Evolutionary conservation across 2,329 filamentous ascomycete species (phyloP).

Genomic region (Penicillium sp.): DNA sequence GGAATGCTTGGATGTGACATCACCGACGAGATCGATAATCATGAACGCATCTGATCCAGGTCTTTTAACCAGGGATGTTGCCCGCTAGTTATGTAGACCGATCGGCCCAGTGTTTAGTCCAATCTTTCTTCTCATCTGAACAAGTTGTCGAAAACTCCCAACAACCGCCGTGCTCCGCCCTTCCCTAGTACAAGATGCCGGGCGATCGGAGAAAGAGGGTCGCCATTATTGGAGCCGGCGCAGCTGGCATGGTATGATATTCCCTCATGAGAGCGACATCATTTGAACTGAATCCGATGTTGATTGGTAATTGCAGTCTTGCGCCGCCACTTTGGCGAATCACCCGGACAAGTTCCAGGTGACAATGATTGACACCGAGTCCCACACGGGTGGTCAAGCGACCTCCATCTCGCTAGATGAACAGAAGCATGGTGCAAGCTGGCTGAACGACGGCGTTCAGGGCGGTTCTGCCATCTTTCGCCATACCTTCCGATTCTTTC

Average conservation of each 20-base stretch:
- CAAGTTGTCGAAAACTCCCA: background rate
- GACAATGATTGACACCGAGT: constrained; percentile 63
- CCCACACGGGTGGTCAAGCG: constrained; percentile 64
- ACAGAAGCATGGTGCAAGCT: constrained; percentile 59
- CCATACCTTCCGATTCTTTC: constrained; percentile 66
- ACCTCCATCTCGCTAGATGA: constrained; percentile 62
- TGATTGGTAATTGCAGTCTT: constrained; percentile 51
- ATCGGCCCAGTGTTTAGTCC: background rate
- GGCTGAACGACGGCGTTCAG: constrained; percentile 66
- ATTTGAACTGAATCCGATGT: background rate
- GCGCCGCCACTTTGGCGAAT: constrained; percentile 67
- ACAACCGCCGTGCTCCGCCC: background rate
- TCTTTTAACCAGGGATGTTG: constrained; percentile 1
- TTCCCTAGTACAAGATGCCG: background rate
- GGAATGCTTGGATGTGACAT: constrained; percentile 23
- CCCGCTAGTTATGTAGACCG: background rate
- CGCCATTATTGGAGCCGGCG: constrained; percentile 65
- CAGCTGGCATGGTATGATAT: constrained; percentile 60
- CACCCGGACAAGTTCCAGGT: constrained; percentile 68
- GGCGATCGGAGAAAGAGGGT: constrained; percentile 51
- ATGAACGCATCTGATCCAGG: constrained; percentile 13
- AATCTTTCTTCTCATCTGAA: background rate
- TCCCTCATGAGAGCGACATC: background rate
- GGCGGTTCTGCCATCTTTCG: constrained; percentile 65
- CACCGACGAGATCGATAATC: constrained; percentile 13